Percentiles rank a stretch among this genome's conserved stretches.
Conservation (phyloP, 306 rosid genomes). For the Begonia loranthoides region DNA sequence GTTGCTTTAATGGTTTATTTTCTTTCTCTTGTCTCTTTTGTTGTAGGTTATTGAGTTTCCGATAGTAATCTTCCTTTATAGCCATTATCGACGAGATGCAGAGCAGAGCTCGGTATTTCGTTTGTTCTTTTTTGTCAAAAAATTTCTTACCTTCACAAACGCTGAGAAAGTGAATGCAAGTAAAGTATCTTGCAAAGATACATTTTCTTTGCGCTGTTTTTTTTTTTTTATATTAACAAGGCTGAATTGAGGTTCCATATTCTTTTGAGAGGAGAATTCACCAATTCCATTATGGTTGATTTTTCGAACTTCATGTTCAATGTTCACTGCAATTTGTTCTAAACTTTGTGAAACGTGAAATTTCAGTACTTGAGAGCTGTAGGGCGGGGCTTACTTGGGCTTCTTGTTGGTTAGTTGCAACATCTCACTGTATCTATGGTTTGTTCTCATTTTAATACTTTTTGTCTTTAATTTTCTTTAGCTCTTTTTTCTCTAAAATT, state of each 20-base stretch:
- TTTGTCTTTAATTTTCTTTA: too few species aligned
- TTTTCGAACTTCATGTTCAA: not conserved
- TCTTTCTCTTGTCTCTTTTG: too few species aligned
- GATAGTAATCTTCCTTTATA: conserved; percentile 31
- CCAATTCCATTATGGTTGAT: too few species aligned
- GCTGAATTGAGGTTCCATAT: too few species aligned
- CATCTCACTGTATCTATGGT: not conserved
- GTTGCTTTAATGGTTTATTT: too few species aligned
- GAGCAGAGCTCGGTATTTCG: conserved; percentile 26
- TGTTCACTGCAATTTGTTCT: not conserved
- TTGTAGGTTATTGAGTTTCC: conserved; percentile 25
- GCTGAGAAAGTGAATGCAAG: conserved; percentile 1
- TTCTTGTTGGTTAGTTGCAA: conserved; percentile 57
- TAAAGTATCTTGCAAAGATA: not conserved
- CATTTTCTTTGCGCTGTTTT: not conserved
- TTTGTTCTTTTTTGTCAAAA: not conserved
- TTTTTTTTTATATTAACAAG: not conserved
- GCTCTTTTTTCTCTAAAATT: too few species aligned
- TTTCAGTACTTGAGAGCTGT: conserved; percentile 62
- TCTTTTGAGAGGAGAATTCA: too few species aligned
- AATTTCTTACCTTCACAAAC: not conserved
- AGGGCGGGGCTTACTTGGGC: conserved; percentile 63
- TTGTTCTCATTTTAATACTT: not conserved
- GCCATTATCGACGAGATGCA: conserved; percentile 23
- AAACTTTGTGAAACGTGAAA: not conserved